Percentiles rank a stretch among this genome's conserved stretches.
These are phyloP conservation scores for Aspergillus felis DNA, from an alignment of 2,329 filamentous ascomycete genomes.

Conservation along the genomic window DNA sequence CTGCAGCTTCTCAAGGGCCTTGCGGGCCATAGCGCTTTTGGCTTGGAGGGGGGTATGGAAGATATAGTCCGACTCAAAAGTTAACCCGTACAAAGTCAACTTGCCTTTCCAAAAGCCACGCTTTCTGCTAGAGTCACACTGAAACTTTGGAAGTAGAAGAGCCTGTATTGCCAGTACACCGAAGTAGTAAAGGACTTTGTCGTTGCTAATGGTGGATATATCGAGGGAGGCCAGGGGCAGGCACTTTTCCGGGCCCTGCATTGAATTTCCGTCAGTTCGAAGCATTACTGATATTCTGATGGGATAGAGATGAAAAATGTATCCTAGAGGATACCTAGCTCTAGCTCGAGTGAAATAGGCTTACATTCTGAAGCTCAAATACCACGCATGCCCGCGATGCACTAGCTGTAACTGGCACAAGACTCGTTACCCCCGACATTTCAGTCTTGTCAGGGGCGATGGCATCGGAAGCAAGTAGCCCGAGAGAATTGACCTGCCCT, in stretches of 20 bases:
- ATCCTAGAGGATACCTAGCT: neutral
- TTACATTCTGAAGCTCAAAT: neutral
- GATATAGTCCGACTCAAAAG: constrained; percentile 11
- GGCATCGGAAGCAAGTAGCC: neutral
- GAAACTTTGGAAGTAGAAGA: constrained; percentile 22
- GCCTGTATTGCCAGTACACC: constrained; percentile 25
- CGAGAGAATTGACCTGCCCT: neutral
- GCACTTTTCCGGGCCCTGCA: neutral
- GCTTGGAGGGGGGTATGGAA: constrained; percentile 14
- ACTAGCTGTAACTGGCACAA: neutral
- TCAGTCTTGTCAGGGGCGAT: neutral
- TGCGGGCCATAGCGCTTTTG: constrained; percentile 24
- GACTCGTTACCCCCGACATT: neutral
- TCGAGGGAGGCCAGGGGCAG: constrained; percentile 1
- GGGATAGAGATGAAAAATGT: neutral
- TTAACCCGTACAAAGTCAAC: constrained; percentile 29
- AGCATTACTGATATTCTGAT: neutral
- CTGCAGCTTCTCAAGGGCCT: constrained; percentile 23
- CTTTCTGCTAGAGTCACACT: constrained; percentile 14
- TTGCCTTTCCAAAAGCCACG: constrained; percentile 20
- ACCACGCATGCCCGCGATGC: neutral
- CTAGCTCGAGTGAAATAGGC: neutral
- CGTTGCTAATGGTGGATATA: constrained; percentile 11
- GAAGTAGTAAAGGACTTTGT: constrained; percentile 29
- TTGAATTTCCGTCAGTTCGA: neutral